These are phyloP conservation scores for Cichorium intybus DNA, from an alignment of 140 eudicot genomes.

Conservation along the genomic window DNA sequence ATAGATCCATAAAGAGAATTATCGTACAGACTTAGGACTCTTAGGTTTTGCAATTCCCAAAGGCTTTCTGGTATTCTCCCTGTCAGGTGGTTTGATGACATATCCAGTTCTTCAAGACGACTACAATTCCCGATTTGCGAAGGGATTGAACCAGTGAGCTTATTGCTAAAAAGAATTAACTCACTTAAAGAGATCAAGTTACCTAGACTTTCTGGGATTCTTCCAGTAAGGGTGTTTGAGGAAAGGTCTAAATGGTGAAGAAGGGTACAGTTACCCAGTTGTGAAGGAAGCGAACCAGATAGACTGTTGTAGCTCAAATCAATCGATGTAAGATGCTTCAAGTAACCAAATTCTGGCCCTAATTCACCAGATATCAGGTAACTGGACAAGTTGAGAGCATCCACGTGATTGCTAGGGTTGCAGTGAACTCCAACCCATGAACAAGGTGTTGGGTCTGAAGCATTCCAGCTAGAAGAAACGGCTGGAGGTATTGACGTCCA, in stretches of 20 bases:
- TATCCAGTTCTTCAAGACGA: slow-evolving; percentile 37
- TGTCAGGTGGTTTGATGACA: slow-evolving; percentile 40
- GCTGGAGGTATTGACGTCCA: slow-evolving; percentile 58
- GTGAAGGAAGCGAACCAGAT: slow-evolving; percentile 46
- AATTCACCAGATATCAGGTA: slow-evolving; percentile 53
- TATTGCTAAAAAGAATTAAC: slow-evolving; percentile 5
- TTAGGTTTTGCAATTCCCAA: slow-evolving; percentile 32
- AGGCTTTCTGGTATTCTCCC: slow-evolving; percentile 52
- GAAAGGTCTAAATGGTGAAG: slow-evolving; percentile 31
- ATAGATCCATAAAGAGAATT: slow-evolving; percentile 51
- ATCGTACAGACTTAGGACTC: slow-evolving; percentile 26
- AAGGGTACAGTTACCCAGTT: slow-evolving; percentile 38
- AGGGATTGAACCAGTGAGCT: slow-evolving; percentile 40
- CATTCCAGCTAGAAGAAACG: slow-evolving; percentile 53
- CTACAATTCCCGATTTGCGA: slow-evolving; percentile 44
- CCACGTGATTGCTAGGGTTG: slow-evolving; percentile 29
- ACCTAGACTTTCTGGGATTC: slow-evolving; percentile 45
- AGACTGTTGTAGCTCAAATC: slow-evolving; percentile 49
- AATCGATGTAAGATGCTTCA: slow-evolving; percentile 38
- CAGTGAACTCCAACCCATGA: slow-evolving; percentile 80
- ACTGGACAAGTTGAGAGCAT: slow-evolving; percentile 45
- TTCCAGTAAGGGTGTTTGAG: slow-evolving; percentile 40
- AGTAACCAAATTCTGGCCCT: slow-evolving; percentile 47
- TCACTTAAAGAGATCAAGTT: slow-evolving; percentile 1
- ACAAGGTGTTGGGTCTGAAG: slow-evolving; percentile 59